A percentile compares a stretch with the other conserved stretches of the same genome.
Conservation (phyloP, 257 asterid species). For the Solanum appendiculatum region DNA sequence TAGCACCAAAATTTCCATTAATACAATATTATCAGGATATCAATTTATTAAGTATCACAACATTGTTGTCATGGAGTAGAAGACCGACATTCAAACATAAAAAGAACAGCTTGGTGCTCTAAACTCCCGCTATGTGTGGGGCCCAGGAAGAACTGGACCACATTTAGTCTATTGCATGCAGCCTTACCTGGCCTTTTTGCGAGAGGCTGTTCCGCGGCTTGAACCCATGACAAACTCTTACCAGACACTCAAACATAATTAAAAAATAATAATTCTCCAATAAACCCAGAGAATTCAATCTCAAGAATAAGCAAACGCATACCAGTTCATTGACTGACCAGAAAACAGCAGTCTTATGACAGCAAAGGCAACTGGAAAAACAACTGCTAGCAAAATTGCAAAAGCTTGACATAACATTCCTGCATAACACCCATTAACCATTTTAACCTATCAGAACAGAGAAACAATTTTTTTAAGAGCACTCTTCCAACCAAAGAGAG, state of each 20-base stretch:
- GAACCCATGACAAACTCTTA: neutral
- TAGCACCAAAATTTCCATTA: neutral
- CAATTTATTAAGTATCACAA: neutral
- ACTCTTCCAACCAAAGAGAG: neutral
- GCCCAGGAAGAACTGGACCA: neutral
- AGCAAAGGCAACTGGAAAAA: constrained; percentile 59
- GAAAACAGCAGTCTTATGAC: constrained; percentile 58
- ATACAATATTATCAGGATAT: neutral
- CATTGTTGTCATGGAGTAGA: neutral
- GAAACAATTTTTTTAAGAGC: neutral
- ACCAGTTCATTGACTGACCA: constrained; percentile 88
- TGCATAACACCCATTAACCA: constrained; percentile 28
- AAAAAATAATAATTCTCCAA: neutral
- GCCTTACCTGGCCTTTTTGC: neutral
- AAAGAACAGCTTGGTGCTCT: neutral
- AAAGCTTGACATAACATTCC: constrained; percentile 63
- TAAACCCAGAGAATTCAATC: constrained; percentile 5
- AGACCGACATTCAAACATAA: neutral
- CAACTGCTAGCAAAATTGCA: constrained; percentile 60
- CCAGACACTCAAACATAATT: neutral
- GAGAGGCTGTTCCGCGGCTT: neutral
- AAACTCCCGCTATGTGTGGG: neutral
- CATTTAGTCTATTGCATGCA: neutral
- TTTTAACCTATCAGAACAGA: neutral
- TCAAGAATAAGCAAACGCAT: constrained; percentile 5